phyloP scores from a whole-genome alignment of 106 monocot species.

The Allium cepa region DNA sequence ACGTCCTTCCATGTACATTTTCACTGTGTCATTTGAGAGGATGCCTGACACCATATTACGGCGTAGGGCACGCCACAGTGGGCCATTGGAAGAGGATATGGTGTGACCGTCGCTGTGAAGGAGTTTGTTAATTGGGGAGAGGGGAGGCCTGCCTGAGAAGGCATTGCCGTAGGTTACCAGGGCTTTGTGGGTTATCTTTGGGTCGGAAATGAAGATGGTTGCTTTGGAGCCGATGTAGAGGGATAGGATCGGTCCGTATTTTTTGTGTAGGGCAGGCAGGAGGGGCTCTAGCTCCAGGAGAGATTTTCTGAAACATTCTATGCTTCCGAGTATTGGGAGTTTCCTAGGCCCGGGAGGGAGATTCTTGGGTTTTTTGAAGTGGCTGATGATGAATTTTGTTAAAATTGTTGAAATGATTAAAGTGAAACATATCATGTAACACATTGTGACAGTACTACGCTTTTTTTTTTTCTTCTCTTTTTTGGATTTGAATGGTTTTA shows the following conservation, averaged over 20 bases:
- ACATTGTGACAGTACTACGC: too few species aligned
- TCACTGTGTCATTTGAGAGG: constrained; percentile 15
- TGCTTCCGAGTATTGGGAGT: constrained; percentile 13
- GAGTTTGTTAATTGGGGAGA: neutral
- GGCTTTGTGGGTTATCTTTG: constrained; percentile 18
- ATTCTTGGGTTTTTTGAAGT: neutral
- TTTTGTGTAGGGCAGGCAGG: neutral
- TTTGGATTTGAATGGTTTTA: too few species aligned
- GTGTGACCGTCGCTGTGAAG: constrained; percentile 8
- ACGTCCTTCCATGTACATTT: constrained; percentile 14
- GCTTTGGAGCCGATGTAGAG: constrained; percentile 15
- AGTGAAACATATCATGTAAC: too few species aligned
- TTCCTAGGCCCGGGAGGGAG: constrained; percentile 20
- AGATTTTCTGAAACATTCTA: constrained; percentile 1
- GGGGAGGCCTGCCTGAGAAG: constrained; percentile 24
- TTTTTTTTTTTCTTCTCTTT: too few species aligned
- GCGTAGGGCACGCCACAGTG: constrained; percentile 31
- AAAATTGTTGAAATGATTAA: too few species aligned
- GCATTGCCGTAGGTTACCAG: constrained; percentile 21
- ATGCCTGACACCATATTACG: constrained; percentile 14
- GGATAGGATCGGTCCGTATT: constrained; percentile 28
- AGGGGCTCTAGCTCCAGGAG: neutral
- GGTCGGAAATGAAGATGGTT: constrained; percentile 26
- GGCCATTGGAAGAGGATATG: constrained; percentile 18
- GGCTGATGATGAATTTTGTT: too few species aligned